A percentile compares a stretch with the other conserved stretches of the same genome.
Evolutionary conservation across 2,329 filamentous ascomycete species (phyloP).

Genomic region (Hypoxylon sp.): DNA sequence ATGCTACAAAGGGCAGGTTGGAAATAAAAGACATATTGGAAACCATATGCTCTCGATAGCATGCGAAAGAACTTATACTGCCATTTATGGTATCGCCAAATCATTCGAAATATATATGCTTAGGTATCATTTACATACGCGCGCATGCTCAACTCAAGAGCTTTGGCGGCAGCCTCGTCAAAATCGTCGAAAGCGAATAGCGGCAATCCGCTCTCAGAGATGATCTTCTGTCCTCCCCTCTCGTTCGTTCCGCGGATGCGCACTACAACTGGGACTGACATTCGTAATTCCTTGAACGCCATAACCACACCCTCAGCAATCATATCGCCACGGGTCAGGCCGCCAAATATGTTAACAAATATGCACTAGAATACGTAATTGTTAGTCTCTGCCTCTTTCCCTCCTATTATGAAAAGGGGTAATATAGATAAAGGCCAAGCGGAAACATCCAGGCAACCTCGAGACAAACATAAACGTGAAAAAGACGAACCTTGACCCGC

Average conservation of each 20-base stretch:
- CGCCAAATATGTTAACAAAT: conserved; percentile 71
- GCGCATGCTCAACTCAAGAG: conserved; percentile 66
- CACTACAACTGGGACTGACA: conserved; percentile 82
- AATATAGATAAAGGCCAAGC: not conserved
- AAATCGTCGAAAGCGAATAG: conserved; percentile 82
- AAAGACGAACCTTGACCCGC: conserved; percentile 75
- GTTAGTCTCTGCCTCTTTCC: not conserved
- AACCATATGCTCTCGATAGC: not conserved
- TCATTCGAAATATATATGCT: not conserved
- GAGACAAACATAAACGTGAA: not conserved
- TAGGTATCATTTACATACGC: not conserved
- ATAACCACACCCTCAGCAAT: conserved; percentile 82
- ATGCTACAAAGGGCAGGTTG: not conserved
- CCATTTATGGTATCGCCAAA: not conserved
- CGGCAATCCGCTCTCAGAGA: conserved; percentile 76
- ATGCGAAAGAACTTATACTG: conserved; percentile 3
- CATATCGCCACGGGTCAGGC: conserved; percentile 82
- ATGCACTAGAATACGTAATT: conserved; percentile 55
- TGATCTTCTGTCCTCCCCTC: conserved; percentile 76
- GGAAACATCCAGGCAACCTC: not conserved
- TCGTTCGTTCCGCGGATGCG: conserved; percentile 83
- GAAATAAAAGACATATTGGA: not conserved
- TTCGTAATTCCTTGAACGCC: conserved; percentile 78
- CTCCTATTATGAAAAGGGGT: not conserved
- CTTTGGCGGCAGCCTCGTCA: conserved; percentile 78